phyloP scores from a whole-genome alignment of 257 asterid species.

The Striga asiatica region DNA sequence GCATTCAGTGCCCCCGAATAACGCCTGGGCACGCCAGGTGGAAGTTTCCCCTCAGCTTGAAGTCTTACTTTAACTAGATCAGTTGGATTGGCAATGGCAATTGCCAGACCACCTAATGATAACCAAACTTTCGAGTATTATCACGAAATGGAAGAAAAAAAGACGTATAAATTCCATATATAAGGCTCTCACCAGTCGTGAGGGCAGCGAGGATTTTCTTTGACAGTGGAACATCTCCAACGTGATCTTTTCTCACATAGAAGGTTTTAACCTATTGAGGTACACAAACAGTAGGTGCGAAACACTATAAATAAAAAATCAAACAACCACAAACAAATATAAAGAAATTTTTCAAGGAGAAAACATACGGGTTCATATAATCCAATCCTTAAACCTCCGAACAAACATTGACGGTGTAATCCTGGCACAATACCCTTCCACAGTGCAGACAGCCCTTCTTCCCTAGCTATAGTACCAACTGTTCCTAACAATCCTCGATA shows the following conservation, averaged over 20 bases:
- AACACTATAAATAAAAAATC: conserved; percentile 6
- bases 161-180: neutral
- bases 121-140: neutral
- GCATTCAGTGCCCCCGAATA: conserved; percentile 95
- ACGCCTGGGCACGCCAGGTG: conserved; percentile 92
- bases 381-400: conserved; percentile 92
- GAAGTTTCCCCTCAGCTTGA: conserved; percentile 91
- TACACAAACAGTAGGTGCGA: neutral
- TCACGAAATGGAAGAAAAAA: neutral
- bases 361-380: conserved; percentile 82
- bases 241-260: conserved; percentile 87
- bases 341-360: neutral
- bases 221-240: conserved; percentile 83
- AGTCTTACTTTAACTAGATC: conserved; percentile 97
- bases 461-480: conserved; percentile 90
- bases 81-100: conserved; percentile 83
- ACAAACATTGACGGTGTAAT: conserved; percentile 86
- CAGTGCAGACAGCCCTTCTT: conserved; percentile 74
- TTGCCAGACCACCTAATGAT: conserved; percentile 74
- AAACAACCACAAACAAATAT: neutral
- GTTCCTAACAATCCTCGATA: conserved; percentile 91
- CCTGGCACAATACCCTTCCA: conserved; percentile 99
- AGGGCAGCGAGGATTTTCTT: conserved; percentile 95
- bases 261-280: conserved; percentile 67
- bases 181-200: conserved; percentile 89